These are phyloP conservation scores for Coemansia sp. DNA, from an alignment of 192 early-diverging fungal species.

Conservation along the genomic window DNA sequence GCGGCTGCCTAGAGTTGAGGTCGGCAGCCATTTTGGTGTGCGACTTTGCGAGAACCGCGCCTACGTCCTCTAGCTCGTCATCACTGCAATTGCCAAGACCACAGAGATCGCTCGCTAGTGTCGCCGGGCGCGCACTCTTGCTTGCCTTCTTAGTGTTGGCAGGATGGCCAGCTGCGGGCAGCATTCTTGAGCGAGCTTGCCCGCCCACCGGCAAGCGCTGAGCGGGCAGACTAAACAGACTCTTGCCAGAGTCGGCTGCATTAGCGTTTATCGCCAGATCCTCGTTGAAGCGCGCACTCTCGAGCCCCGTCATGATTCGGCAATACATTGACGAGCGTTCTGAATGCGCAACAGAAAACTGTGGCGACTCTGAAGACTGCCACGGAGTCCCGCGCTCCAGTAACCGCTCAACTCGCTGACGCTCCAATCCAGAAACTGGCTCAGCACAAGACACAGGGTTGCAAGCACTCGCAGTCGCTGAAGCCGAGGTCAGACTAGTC, in stretches of 20 bases:
- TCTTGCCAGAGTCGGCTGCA: neutral
- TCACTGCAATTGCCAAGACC: neutral
- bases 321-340: conserved; percentile 22
- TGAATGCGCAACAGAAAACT: conserved; percentile 16
- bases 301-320: conserved; percentile 31
- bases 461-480: neutral
- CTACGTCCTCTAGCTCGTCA: conserved; percentile 10
- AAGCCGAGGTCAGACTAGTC: neutral
- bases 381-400: conserved; percentile 33
- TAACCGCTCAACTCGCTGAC: conserved; percentile 7
- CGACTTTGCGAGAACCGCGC: neutral
- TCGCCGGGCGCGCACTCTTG: neutral
- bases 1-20: neutral
- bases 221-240: conserved; percentile 14
- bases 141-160: neutral
- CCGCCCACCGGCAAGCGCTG: neutral
- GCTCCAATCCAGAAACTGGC: neutral
- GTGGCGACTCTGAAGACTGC: conserved; percentile 32
- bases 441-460: too few relatives aligned
- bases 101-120: neutral
- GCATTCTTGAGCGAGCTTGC: neutral
- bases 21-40: neutral
- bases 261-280: neutral
- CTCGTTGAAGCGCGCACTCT: conserved; percentile 27
- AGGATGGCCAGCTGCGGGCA: neutral